Percentiles rank a stretch among this genome's conserved stretches.
phyloP scores from a whole-genome alignment of 164 flowering plant species.

The Euptelea pleiosperma region DNA sequence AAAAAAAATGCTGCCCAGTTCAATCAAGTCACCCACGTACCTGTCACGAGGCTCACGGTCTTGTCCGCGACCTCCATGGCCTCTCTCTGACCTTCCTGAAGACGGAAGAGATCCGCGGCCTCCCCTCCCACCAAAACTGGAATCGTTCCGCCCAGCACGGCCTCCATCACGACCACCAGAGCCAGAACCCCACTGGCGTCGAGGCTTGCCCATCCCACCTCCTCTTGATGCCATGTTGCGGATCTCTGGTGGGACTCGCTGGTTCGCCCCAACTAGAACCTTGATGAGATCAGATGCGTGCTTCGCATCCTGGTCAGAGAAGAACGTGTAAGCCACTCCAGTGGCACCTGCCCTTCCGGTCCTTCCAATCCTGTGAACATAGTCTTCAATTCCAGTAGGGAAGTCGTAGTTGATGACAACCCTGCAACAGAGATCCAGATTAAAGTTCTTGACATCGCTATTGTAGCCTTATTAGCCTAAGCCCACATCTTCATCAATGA shows the following conservation, averaged over 20 bases:
- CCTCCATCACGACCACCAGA: slow-evolving; percentile 48
- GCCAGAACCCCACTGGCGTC: slow-evolving; percentile 53
- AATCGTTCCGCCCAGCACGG: slow-evolving; percentile 41
- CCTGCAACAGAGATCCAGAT: slow-evolving; percentile 33
- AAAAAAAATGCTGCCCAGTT: too few relatives aligned
- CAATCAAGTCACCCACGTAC: slow-evolving; percentile 19
- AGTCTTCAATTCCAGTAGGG: slow-evolving; percentile 90
- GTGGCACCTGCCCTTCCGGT: slow-evolving; percentile 96
- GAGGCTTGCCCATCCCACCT: slow-evolving; percentile 53
- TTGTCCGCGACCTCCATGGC: slow-evolving; percentile 35
- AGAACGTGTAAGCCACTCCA: slow-evolving; percentile 77
- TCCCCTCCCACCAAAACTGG: slow-evolving; percentile 42
- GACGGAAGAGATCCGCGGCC: slow-evolving; percentile 33
- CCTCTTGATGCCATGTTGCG: slow-evolving; percentile 71
- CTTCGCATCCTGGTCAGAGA: slow-evolving; percentile 76
- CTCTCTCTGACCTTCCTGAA: slow-evolving; percentile 36
- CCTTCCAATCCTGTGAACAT: slow-evolving; percentile 92
- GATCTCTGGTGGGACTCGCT: slow-evolving; percentile 66
- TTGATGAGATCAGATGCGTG: slow-evolving; percentile 78
- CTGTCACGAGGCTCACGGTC: slow-evolving; percentile 41
- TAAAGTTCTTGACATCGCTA: too few relatives aligned
- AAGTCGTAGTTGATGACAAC: slow-evolving; percentile 91
- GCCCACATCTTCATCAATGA: too few relatives aligned
- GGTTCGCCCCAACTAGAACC: slow-evolving; percentile 79
- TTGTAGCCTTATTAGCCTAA: too few relatives aligned